Evolutionary conservation across 345 rosid species (phyloP).

Genomic region (Stellera chamaejasme): DNA sequence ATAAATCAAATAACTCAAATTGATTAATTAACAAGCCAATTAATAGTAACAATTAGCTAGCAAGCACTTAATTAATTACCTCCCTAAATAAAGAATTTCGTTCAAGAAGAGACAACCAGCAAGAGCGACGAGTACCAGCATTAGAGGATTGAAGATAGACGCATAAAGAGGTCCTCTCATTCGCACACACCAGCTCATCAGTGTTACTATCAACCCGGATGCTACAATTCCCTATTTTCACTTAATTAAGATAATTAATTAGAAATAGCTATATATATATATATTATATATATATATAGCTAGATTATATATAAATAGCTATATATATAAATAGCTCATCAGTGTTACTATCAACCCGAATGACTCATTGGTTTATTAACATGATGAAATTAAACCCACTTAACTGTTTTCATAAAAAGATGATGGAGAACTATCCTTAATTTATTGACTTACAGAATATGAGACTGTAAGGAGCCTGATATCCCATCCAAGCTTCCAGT

Average conservation of each 20-base stretch:
- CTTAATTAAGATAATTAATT: too few species aligned
- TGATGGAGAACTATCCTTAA: too few species aligned
- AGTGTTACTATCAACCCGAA: too few species aligned
- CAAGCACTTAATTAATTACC: constrained; percentile 16
- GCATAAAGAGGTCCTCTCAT: constrained; percentile 40
- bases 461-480: constrained; percentile 30
- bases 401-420: too few species aligned
- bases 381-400: too few species aligned
- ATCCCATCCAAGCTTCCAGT: constrained; percentile 40
- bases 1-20: not conserved
- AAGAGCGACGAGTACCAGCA: constrained; percentile 35
- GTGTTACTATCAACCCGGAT: constrained; percentile 25
- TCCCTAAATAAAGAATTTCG: constrained; percentile 38
- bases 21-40: not conserved
- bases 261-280: too few species aligned
- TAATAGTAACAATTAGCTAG: too few species aligned
- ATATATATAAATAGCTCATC: too few species aligned
- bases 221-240: constrained; percentile 32
- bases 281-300: too few species aligned
- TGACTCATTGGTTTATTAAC: too few species aligned
- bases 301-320: too few species aligned
- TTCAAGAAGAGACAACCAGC: constrained; percentile 29
- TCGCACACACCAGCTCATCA: constrained; percentile 32
- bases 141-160: constrained; percentile 36
- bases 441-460: constrained; percentile 27